A percentile compares a stretch with the other conserved stretches of the same genome.
Evolutionary conservation across 805 yeast genomes (phyloP).

Genomic region (Saturnispora halmiae): DNA sequence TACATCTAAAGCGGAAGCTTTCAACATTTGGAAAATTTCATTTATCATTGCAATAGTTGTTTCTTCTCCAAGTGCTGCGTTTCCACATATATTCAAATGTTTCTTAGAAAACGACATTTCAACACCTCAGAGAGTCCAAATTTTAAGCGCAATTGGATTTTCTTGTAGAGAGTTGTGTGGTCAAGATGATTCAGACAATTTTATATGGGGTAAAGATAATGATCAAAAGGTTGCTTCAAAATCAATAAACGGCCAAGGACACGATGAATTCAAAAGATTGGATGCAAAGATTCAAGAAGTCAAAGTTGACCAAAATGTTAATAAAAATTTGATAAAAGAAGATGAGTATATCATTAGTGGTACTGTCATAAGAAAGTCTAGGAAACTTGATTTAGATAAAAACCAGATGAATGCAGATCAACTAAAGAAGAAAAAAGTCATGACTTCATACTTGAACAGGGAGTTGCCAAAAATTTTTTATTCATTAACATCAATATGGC

Average conservation of each 20-base stretch:
- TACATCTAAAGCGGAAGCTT: conserved; percentile 38
- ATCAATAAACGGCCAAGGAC: conserved; percentile 39
- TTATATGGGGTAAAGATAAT: conserved; percentile 31
- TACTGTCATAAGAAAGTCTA: conserved; percentile 35
- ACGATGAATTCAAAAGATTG: conserved; percentile 31
- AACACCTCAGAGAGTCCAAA: conserved; percentile 62
- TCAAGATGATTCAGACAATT: conserved; percentile 39
- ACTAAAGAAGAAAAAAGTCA: conserved; percentile 7
- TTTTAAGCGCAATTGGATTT: conserved; percentile 60
- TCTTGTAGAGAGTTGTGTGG: conserved; percentile 66
- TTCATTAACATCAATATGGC: conserved; percentile 46
- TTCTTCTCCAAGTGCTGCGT: conserved; percentile 33
- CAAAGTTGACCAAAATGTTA: conserved; percentile 18
- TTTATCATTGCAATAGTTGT: conserved; percentile 57
- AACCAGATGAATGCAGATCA: conserved; percentile 12
- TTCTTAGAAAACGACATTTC: conserved; percentile 70
- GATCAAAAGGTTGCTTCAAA: conserved; percentile 22
- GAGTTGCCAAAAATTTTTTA: conserved; percentile 37
- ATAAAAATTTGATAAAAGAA: conserved; percentile 20
- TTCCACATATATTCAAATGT: conserved; percentile 38
- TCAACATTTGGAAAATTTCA: conserved; percentile 58
- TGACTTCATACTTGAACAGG: conserved; percentile 31
- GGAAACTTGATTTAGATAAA: conserved; percentile 22
- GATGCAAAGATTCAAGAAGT: conserved; percentile 10
- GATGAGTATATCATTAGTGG: conserved; percentile 30